Base-by-base conservation (phyloP, 345 rosid genomes). In the Salix dunnii region DNA sequence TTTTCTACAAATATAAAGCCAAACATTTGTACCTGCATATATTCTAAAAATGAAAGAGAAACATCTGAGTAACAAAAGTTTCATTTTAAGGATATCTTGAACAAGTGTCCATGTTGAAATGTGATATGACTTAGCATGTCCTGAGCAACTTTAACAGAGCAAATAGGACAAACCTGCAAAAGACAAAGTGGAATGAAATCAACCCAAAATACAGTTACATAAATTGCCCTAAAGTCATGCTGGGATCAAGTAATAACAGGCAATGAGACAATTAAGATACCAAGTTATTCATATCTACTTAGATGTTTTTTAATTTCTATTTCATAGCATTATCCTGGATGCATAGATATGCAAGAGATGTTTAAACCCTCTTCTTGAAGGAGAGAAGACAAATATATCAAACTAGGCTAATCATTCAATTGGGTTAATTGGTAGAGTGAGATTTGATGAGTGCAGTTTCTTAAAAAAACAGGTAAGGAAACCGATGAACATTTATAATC, bases 121-220 rank as follows among this genome's bases (percentile, higher is more conserved):
- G 84, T 84, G 67, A 86, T 81, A 71, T 86, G 91, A 84, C 85
- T 86, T 69, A 86, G 83, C 87, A 88, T 80, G 85, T 88, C 90
- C 74, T 80, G 74, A 9, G 88, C 61, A 49, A 88, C 86, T 81
- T 88, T 85, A 73, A 81, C 84, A 18, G 85, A 82, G 86, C 91
- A 87, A 76, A 88, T 76, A 72, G 91, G 91, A 82, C 88, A 88
- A 66, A 82, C 84, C 91, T 88, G 88, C 77, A 85, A 75, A 35
- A 65, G 67, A 61, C 28, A 84, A 76, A 62, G 67, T 73, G 28
- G 33, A 79, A 67, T 68, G 67, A 85, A 82, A 71, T 16, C 23
- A 23, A 31, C 43, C 33, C 27, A 21, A 67, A 20, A 67, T 3
- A 33, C 68, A 61, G 9, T 23, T 9, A 61, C 25, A 61, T 8